Evolutionary conservation across 2,329 filamentous ascomycete genomes (phyloP).

Genomic region (Torrubiellomyces zombiae): DNA sequence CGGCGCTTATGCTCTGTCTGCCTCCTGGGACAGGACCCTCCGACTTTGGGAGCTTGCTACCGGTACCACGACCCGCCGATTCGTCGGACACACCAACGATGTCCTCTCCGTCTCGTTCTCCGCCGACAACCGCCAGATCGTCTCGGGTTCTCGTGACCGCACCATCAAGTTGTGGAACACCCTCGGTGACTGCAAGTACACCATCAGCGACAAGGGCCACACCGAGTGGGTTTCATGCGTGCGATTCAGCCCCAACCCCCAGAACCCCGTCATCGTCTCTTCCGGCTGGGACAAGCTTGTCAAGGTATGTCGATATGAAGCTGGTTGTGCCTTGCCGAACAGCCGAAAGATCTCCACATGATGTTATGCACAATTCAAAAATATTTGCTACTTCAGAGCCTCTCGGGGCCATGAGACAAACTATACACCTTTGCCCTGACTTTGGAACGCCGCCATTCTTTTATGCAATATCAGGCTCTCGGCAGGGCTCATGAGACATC

Average conservation of each 20-base stretch:
- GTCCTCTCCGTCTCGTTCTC: slow-evolving; percentile 99
- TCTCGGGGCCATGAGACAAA: slow-evolving; percentile 92
- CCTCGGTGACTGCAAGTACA: slow-evolving; percentile 99
- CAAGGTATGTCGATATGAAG: slow-evolving; percentile 56
- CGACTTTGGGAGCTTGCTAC: slow-evolving; percentile 98
- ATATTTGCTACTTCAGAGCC: slow-evolving; percentile 99
- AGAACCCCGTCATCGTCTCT: slow-evolving; percentile 99
- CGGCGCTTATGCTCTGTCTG: slow-evolving; percentile 95
- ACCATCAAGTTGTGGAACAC: slow-evolving; percentile 99
- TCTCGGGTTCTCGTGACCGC: slow-evolving; percentile 94
- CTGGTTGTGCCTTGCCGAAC: slow-evolving; percentile 1
- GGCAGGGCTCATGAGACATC: not conserved
- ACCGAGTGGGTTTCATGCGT: slow-evolving; percentile 99
- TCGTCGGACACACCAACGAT: slow-evolving; percentile 98
- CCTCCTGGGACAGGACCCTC: slow-evolving; percentile 99
- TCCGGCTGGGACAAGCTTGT: slow-evolving; percentile 99
- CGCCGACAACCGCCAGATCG: slow-evolving; percentile 99
- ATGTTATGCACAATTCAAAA: slow-evolving; percentile 74
- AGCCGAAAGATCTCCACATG: slow-evolving; percentile 34
- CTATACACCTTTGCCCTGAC: slow-evolving; percentile 80
- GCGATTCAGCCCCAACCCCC: slow-evolving; percentile 98
- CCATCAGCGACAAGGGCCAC: slow-evolving; percentile 99
- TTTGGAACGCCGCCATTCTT: slow-evolving; percentile 4
- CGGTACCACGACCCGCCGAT: slow-evolving; percentile 91
- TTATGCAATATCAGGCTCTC: slow-evolving; percentile 6